A percentile compares a stretch with the other conserved stretches of the same genome.
Evolutionary conservation across 495 filamentous ascomycete genomes (phyloP).

Genomic region (Parachaetomium inaequale): DNA sequence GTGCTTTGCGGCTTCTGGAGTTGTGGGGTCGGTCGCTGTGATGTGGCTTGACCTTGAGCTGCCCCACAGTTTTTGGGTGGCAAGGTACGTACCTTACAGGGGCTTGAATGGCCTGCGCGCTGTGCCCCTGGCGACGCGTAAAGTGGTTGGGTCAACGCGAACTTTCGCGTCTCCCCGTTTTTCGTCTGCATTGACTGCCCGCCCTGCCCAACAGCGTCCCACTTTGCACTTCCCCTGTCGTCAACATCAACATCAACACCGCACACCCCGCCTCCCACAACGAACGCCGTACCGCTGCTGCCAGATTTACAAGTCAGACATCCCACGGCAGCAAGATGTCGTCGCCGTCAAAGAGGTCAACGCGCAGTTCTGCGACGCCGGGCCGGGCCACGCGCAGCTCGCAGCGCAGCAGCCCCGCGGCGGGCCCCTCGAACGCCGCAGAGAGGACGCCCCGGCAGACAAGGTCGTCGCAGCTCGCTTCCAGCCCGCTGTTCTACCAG

Average conservation of each 20-base stretch:
- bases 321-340: constrained; percentile 44
- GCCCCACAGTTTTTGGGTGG: constrained; percentile 18
- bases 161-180: constrained; percentile 26
- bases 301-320: neutral
- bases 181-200: constrained; percentile 18
- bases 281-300: neutral
- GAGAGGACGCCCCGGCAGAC: constrained; percentile 48
- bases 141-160: constrained; percentile 26
- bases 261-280: constrained; percentile 3
- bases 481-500: constrained; percentile 79
- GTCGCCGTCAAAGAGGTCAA: constrained; percentile 53
- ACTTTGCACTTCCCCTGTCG: constrained; percentile 2
- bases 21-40: constrained; percentile 29
- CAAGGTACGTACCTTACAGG: constrained; percentile 27
- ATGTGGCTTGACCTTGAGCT: constrained; percentile 30
- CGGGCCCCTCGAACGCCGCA: constrained; percentile 42
- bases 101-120: constrained; percentile 25
- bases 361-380: constrained; percentile 57
- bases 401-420: constrained; percentile 51
- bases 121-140: constrained; percentile 23
- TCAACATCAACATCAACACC: constrained; percentile 1
- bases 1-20: constrained; percentile 7
- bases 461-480: constrained; percentile 51
- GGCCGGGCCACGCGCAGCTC: constrained; percentile 51
- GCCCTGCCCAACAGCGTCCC: constrained; percentile 10